A percentile compares a stretch with the other conserved stretches of the same genome.
Conservation (phyloP, 768 basidiomycete species). For the Chalciporus pseudorubinellus region DNA sequence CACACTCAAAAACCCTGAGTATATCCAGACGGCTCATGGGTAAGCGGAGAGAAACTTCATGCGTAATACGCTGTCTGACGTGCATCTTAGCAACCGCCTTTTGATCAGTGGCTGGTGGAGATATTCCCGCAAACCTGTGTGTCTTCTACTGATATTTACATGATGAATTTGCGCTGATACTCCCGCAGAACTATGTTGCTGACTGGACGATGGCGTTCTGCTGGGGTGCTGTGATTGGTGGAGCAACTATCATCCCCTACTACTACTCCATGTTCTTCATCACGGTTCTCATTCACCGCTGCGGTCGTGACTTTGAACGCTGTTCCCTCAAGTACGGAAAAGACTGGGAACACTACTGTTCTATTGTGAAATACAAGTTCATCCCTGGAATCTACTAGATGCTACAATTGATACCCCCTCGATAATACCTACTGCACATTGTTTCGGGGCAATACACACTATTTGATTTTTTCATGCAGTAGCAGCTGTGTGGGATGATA, state of each 20-base stretch:
- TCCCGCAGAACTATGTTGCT: constrained; percentile 81
- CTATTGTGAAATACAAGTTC: constrained; percentile 86
- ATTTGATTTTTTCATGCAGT: no score
- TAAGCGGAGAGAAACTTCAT: constrained; percentile 30
- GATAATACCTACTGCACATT: constrained; percentile 7
- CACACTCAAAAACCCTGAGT: constrained; percentile 82
- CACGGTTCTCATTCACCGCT: constrained; percentile 86
- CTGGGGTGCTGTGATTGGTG: constrained; percentile 80
- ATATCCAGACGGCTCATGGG: constrained; percentile 93
- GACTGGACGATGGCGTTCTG: constrained; percentile 86
- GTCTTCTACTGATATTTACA: constrained; percentile 22
- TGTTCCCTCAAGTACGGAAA: constrained; percentile 91
- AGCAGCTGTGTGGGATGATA: no score
- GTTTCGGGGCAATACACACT: background rate
- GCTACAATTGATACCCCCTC: constrained; percentile 10
- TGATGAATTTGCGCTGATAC: background rate
- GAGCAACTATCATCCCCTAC: constrained; percentile 82
- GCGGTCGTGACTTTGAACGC: constrained; percentile 92
- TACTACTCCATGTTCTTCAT: constrained; percentile 98
- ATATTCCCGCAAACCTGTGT: constrained; percentile 87
- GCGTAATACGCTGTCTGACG: constrained; percentile 6
- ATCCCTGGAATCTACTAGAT: constrained; percentile 80
- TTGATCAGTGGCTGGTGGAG: constrained; percentile 94
- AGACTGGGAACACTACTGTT: constrained; percentile 90
- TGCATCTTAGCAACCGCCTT: constrained; percentile 70